Percentiles rank a stretch among this genome's conserved stretches.
These are phyloP conservation scores for Rhodotorula mucilaginosa DNA, from an alignment of 1,284 basidiomycete genomes.

Conservation along the genomic window DNA sequence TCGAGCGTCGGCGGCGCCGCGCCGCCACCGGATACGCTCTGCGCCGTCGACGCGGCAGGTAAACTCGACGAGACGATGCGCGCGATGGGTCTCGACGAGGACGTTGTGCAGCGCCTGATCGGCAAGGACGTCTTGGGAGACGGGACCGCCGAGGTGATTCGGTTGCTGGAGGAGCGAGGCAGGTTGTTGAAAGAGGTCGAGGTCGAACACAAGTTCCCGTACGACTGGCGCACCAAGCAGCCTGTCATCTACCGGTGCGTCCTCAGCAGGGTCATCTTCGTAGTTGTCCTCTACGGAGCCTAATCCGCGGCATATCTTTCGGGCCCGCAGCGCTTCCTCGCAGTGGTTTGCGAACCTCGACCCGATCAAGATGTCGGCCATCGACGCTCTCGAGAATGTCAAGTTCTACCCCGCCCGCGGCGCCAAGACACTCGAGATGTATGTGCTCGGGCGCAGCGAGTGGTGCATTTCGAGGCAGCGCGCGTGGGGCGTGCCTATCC, in stretches of 20 bases:
- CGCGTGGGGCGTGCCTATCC: constrained; percentile 97
- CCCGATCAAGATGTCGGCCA: constrained; percentile 72
- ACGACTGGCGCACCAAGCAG: constrained; percentile 94
- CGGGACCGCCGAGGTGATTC: constrained; percentile 67
- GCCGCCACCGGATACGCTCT: constrained; percentile 50
- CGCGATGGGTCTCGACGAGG: constrained; percentile 47
- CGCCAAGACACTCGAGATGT: constrained; percentile 77
- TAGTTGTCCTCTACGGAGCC: too few relatives aligned
- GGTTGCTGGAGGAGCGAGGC: constrained; percentile 60
- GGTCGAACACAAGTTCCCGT: constrained; percentile 86
- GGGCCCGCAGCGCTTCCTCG: constrained; percentile 71
- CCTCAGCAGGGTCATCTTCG: neutral
- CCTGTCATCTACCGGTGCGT: constrained; percentile 84
- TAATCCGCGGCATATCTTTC: neutral
- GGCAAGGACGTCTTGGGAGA: constrained; percentile 71
- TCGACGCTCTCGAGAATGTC: constrained; percentile 69
- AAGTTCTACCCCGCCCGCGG: constrained; percentile 73
- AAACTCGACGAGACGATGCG: constrained; percentile 62
- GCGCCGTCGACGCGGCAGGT: constrained; percentile 81
- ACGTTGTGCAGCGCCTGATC: constrained; percentile 55
- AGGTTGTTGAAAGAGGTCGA: constrained; percentile 66
- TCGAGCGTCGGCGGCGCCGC: neutral
- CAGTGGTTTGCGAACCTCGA: constrained; percentile 98
- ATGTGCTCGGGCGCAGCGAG: constrained; percentile 82
- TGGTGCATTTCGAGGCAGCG: constrained; percentile 99